A percentile compares a stretch with the other conserved stretches of the same genome.
phyloP scores from a whole-genome alignment of 768 basidiomycete genomes.

The Symmetrospora coprosmae region DNA sequence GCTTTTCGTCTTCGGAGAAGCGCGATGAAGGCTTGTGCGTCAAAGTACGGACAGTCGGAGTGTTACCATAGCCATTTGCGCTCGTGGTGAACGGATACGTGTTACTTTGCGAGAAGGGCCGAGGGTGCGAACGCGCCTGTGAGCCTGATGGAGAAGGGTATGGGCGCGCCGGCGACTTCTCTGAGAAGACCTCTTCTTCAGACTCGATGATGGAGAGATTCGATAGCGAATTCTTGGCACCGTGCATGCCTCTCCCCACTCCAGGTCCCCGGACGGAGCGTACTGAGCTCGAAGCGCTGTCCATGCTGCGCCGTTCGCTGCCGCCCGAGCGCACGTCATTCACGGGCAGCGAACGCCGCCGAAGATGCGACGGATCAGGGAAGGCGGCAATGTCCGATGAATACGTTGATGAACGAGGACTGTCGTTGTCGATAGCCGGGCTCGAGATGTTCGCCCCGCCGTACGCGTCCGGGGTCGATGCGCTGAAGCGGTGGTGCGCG shows the following conservation, averaged over 20 bases:
- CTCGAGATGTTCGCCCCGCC: slow-evolving; percentile 1
- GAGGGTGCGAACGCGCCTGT: too few species aligned
- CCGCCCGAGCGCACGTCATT: not conserved
- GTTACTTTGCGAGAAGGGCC: slow-evolving; percentile 11
- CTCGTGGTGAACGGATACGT: slow-evolving; percentile 7
- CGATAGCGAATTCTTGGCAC: not conserved
- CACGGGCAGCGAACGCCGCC: slow-evolving; percentile 2
- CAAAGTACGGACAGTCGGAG: not conserved
- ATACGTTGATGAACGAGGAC: slow-evolving; percentile 1
- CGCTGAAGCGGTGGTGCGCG: slow-evolving; percentile 12
- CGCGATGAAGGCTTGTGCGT: slow-evolving; percentile 11
- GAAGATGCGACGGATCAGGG: not conserved
- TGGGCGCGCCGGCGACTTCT: slow-evolving; percentile 11
- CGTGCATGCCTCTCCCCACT: not conserved
- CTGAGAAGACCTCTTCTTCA: not conserved
- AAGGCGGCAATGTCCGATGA: slow-evolving; percentile 1
- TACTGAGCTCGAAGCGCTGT: too few species aligned
- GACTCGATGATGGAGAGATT: not conserved
- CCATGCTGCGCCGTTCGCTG: too few species aligned
- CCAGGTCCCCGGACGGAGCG: too few species aligned
- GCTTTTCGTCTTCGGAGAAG: slow-evolving; percentile 18
- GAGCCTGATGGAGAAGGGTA: too few species aligned
- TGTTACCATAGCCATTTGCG: not conserved
- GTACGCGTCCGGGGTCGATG: slow-evolving; percentile 13
- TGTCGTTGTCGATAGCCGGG: not conserved